A percentile compares a stretch with the other conserved stretches of the same genome.
phyloP scores from a whole-genome alignment of 2,329 filamentous ascomycete genomes.

The Samsoniella hepiali region DNA sequence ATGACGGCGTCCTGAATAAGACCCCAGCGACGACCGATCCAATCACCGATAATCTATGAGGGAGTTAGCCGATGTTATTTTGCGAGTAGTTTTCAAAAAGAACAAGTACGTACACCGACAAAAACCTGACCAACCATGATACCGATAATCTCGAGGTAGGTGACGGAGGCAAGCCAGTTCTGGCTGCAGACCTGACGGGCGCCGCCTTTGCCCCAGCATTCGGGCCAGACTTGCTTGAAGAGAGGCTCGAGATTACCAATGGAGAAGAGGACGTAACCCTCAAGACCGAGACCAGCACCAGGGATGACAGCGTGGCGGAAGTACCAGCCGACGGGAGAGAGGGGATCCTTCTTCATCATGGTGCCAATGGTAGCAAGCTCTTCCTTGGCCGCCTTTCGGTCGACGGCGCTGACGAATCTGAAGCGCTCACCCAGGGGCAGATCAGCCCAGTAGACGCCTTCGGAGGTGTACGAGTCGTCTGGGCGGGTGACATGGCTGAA shows the following conservation, averaged over 20 bases:
- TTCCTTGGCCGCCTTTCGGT: constrained; percentile 63
- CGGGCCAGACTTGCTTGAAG: constrained; percentile 69
- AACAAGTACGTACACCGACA: constrained; percentile 61
- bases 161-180: constrained; percentile 80
- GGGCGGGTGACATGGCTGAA: constrained; percentile 82
- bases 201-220: constrained; percentile 64
- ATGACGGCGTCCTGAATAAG: constrained; percentile 90
- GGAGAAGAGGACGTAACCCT: constrained; percentile 95
- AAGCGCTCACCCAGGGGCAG: constrained; percentile 67
- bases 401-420: constrained; percentile 71
- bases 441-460: constrained; percentile 92
- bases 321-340: constrained; percentile 82
- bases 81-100: constrained; percentile 4
- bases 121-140: constrained; percentile 92
- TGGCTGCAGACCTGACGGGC: constrained; percentile 61
- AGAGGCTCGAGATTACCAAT: constrained; percentile 89
- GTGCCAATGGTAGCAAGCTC: constrained; percentile 66
- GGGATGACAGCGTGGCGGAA: constrained; percentile 88
- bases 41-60: constrained; percentile 55
- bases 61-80: constrained; percentile 21
- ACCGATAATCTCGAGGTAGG: constrained; percentile 89
- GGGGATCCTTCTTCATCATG: constrained; percentile 84
- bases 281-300: constrained; percentile 85
- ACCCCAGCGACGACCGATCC: constrained; percentile 90
- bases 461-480: constrained; percentile 78